phyloP scores from a whole-genome alignment of 441 rosid genomes.

The Jatropha podagrica region DNA sequence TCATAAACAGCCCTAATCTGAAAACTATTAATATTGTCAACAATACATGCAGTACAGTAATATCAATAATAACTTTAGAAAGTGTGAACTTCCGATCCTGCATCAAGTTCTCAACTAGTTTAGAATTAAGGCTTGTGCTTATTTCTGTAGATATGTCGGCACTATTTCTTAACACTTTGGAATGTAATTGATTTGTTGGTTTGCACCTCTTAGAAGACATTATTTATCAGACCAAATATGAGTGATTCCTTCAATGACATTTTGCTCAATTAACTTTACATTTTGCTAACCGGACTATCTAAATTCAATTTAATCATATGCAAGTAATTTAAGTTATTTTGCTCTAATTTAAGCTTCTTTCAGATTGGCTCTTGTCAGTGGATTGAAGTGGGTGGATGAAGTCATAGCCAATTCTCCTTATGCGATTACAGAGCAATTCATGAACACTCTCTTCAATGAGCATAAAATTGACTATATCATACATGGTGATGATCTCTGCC shows the following conservation, averaged over 20 bases:
- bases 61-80: not conserved
- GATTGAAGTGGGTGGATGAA: conserved; percentile 97
- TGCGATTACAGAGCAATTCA: conserved; percentile 87
- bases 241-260: not conserved
- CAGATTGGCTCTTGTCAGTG: conserved; percentile 88
- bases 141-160: not conserved
- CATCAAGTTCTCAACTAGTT: not conserved
- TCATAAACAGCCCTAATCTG: too few relatives aligned
- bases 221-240: not conserved
- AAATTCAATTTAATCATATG: not conserved
- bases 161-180: not conserved
- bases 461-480: conserved; percentile 87
- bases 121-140: not conserved
- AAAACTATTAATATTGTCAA: too few relatives aligned
- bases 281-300: not conserved
- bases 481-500: conserved; percentile 97
- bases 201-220: not conserved
- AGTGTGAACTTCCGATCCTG: not conserved
- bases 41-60: too few relatives aligned
- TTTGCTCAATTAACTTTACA: not conserved
- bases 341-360: conserved; percentile 16
- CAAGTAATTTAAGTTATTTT: not conserved
- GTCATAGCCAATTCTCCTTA: conserved; percentile 91
- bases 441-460: conserved; percentile 80
- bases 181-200: not conserved